Evolutionary conservation across 257 asterid species (phyloP), one percentile per base, ranked within the genome.

Genomic region (Leptodermis oblonga): DNA sequence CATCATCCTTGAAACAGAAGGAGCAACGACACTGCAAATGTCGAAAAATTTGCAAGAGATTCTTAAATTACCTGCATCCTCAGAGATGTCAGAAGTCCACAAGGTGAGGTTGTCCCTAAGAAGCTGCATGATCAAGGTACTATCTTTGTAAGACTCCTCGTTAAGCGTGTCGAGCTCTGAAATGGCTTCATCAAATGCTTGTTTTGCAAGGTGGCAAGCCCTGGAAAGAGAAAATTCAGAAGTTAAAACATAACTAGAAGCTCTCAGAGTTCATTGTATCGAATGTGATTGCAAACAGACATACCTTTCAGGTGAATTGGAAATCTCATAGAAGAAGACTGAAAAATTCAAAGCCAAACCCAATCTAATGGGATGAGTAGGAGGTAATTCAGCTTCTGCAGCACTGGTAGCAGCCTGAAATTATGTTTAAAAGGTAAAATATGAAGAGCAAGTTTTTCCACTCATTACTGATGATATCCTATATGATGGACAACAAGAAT

Each of bases 151-250:
- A 43, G 97, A 92, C 67, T 92, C 97, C 83, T 92, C 97, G 22
- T 76, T 87, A 79, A 91, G 82, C 82, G 85, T 77, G 73, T 91
- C 97, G 62, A 91, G 88, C 78, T 92, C 96, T 0, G 95, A 86
- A 74, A 89, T 89, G 68, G 97, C 97, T 83, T 92, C 97, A 82
- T 92, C 97, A 85, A 92, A 89, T 67, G 97, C 97, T 80, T 87
- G 96, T 79, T 91, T 91, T 14, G 96, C 97, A 65, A 91, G 92
- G 81, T 87, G 95, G 79, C 97, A 92, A 59, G 97, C 97, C 87
- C 97, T 87, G 78, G 65, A 76, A 70, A 15, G 25, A 69, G 33
- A 76, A 56, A 68, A 18, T 68, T 22, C 9, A 70, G 63, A 23
- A 69, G 64, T 41, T 31, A 17, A 68, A 64, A 28, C 18, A 76